A percentile compares a stretch with the other conserved stretches of the same genome.
These are phyloP conservation scores for Bidens hawaiensis DNA, from an alignment of 140 eudicot genomes.

Conservation along the genomic window DNA sequence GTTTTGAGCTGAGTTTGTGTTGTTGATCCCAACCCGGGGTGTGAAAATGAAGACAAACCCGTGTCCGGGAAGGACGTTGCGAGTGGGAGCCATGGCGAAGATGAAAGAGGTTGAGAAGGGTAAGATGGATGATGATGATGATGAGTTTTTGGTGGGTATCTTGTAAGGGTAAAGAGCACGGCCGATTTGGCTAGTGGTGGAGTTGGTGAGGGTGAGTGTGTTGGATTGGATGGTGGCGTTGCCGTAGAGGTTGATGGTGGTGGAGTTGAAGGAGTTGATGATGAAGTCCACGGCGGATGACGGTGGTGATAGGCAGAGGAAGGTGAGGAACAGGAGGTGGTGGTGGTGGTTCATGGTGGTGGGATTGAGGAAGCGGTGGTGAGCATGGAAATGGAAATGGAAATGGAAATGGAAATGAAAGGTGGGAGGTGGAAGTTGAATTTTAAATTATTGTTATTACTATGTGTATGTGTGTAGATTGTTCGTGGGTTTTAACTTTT, in stretches of 20 bases:
- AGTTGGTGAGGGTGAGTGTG: conserved; percentile 47
- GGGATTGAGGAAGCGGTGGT: background rate
- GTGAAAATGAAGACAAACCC: conserved; percentile 56
- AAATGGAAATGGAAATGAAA: no score
- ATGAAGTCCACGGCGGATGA: conserved; percentile 46
- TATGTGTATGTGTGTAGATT: no score
- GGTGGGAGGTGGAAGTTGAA: background rate
- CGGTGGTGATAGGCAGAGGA: conserved; percentile 6
- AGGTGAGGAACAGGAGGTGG: background rate
- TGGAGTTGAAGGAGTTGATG: conserved; percentile 46
- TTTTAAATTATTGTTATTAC: background rate
- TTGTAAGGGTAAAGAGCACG: conserved; percentile 49
- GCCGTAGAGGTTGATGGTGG: conserved; percentile 48
- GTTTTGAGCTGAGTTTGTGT: conserved; percentile 44
- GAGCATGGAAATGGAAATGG: background rate
- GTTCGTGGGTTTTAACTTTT: background rate
- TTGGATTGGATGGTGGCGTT: conserved; percentile 56
- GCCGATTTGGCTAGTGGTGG: conserved; percentile 42
- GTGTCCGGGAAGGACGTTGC: conserved; percentile 44
- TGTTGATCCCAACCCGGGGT: conserved; percentile 37
- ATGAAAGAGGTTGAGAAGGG: conserved; percentile 67
- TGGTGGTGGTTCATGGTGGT: background rate
- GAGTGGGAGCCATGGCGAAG: conserved; percentile 61
- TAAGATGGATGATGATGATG: conserved; percentile 23
- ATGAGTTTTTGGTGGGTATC: conserved; percentile 39